Percentiles rank a stretch among this genome's conserved stretches.
These are phyloP conservation scores for Thermothielavioides terrestris DNA, from an alignment of 495 filamentous ascomycete species.

Conservation along the genomic window DNA sequence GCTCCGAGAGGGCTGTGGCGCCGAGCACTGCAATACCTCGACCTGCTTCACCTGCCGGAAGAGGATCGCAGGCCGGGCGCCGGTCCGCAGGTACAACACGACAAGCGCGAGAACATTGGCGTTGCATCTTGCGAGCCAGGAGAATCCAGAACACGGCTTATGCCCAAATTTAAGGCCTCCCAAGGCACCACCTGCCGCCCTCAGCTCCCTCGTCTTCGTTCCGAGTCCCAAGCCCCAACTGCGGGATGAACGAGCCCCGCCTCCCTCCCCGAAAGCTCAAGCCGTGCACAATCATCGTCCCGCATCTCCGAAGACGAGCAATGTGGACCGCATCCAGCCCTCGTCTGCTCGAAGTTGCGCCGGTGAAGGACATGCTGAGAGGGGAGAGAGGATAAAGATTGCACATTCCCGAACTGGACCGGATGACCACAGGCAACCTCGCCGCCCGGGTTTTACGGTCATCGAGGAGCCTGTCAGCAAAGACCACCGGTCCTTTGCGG, in stretches of 20 bases:
- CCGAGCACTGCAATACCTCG: constrained; percentile 58
- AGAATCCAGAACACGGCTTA: constrained; percentile 65
- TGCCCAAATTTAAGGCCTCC: constrained; percentile 49
- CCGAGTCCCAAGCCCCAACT: constrained; percentile 20
- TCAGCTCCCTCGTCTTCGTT: constrained; percentile 31
- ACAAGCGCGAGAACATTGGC: constrained; percentile 71
- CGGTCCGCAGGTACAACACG: constrained; percentile 61
- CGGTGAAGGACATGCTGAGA: not conserved
- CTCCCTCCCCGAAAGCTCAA: constrained; percentile 3
- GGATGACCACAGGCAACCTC: not conserved
- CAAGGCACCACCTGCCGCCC: constrained; percentile 30
- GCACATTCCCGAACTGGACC: not conserved
- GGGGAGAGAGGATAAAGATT: not conserved
- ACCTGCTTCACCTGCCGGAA: constrained; percentile 75
- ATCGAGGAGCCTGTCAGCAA: constrained; percentile 48
- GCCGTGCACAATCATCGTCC: not conserved
- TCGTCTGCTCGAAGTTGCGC: constrained; percentile 9
- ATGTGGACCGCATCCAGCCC: not conserved
- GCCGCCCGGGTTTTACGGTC: constrained; percentile 18
- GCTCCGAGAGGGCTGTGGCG: constrained; percentile 72
- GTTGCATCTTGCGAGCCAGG: constrained; percentile 66
- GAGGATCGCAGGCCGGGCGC: constrained; percentile 52
- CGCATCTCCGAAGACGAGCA: constrained; percentile 5
- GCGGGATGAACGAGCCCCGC: constrained; percentile 10
- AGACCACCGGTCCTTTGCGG: constrained; percentile 77